These are phyloP conservation scores for Microsporum audouinii DNA, from an alignment of 2,329 filamentous ascomycete species.

Conservation along the genomic window DNA sequence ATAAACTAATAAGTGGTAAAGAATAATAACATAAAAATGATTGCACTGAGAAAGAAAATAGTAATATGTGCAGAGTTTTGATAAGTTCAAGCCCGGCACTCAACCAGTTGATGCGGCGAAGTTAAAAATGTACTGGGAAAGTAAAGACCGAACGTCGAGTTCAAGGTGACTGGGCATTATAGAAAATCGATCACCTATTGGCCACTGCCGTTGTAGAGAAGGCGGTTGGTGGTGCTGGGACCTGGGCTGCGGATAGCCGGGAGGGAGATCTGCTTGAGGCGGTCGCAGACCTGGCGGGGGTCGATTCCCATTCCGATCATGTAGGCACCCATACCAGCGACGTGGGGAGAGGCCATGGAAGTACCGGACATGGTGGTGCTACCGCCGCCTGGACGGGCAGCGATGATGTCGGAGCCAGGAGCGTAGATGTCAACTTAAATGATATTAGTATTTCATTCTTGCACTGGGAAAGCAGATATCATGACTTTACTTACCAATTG, in stretches of 20 bases:
- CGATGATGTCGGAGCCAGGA: slow-evolving; percentile 43
- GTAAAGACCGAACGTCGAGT: neutral
- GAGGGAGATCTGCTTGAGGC: slow-evolving; percentile 44
- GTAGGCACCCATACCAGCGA: slow-evolving; percentile 46
- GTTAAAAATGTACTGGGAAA: neutral
- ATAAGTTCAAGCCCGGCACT: neutral
- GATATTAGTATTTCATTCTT: slow-evolving; percentile 16
- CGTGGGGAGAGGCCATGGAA: slow-evolving; percentile 32
- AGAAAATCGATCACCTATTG: neutral
- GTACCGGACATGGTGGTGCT: slow-evolving; percentile 35
- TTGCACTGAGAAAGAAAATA: neutral
- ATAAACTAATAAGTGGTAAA: neutral
- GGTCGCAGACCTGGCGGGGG: slow-evolving; percentile 33
- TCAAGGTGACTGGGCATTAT: neutral
- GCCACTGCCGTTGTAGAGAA: slow-evolving; percentile 21
- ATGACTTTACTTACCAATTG: slow-evolving; percentile 22
- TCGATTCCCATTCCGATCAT: slow-evolving; percentile 33
- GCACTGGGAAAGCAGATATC: neutral
- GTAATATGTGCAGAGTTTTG: slow-evolving; percentile 1
- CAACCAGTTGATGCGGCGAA: slow-evolving; percentile 1
- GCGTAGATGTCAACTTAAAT: slow-evolving; percentile 45
- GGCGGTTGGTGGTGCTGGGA: slow-evolving; percentile 19
- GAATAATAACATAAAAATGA: too few species aligned
- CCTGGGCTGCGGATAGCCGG: slow-evolving; percentile 16
- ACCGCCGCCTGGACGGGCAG: slow-evolving; percentile 39